These are phyloP conservation scores for Daldinia vernicosa DNA, from an alignment of 495 filamentous ascomycete species.

Conservation along the genomic window DNA sequence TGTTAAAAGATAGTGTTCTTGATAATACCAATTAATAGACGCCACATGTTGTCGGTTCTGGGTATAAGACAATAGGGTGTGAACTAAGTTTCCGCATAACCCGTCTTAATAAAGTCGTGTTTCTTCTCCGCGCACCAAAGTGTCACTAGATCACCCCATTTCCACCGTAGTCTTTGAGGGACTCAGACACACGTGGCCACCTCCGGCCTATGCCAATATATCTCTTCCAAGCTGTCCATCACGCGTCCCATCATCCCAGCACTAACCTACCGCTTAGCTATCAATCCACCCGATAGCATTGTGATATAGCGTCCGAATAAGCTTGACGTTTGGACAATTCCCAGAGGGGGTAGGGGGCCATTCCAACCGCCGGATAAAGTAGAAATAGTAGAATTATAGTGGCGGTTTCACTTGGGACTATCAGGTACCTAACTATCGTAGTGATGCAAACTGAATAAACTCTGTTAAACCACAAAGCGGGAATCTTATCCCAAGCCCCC, in stretches of 20 bases:
- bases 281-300: background rate
- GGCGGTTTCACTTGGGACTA: too few species aligned
- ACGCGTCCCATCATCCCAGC: too few species aligned
- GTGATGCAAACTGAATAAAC: too few species aligned
- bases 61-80: background rate
- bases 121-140: background rate
- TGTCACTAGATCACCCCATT: background rate
- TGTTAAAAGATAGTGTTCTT: slow-evolving; percentile 19
- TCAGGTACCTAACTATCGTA: too few species aligned
- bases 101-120: background rate
- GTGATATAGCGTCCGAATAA: too few species aligned
- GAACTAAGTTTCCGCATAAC: background rate
- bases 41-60: background rate
- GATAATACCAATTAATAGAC: background rate
- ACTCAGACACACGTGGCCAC: background rate
- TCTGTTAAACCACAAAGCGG: background rate
- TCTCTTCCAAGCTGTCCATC: background rate
- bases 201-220: background rate
- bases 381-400: too few species aligned
- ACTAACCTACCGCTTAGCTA: background rate
- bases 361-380: too few species aligned
- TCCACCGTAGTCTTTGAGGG: background rate
- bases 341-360: too few species aligned
- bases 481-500: background rate
- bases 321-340: too few species aligned